Evolutionary conservation across 352 stramenopile genomes (phyloP), one percentile per base, ranked within the genome.

Genomic region (Pythium apleroticum): DNA sequence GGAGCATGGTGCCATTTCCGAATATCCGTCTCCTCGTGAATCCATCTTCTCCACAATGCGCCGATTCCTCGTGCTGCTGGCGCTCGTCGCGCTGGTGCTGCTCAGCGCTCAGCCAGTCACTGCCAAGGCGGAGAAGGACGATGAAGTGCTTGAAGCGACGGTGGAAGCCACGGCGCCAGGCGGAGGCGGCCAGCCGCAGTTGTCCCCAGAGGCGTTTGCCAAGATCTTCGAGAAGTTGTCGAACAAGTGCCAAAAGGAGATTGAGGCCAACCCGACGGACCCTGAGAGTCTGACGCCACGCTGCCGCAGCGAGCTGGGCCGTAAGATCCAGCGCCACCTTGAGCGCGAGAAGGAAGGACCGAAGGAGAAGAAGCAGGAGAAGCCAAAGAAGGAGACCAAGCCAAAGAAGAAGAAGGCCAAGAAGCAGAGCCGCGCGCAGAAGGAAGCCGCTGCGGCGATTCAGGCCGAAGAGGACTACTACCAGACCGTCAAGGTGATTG

Each of bases 191-290:
- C 52, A 82, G 24, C 80, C 81, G 37, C 65, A 74, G 15, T 65
- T 92, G 57, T 83, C 84, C 4, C 68, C 74, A 6, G 81, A 93
- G 31, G 76, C 68, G 28, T 88, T 93, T 33, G 81, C 78, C 49
- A 79, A 74, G 57, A 80, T 95, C 49, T 83, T 93, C 57, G 73
- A 78, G 52, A 92, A 91, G 72, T 66, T 93, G 28, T 89, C 84
- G 57, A 76, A 75, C 68, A 81, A 86, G 56, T 95, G 86, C 68
- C 74, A 81, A 37, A 78, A 84, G 68, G 74, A 95, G 63, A 75
- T 93, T 56, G 72, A 89, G 56, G 81, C 75, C 33, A 93, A 92
- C 71, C 77, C 83, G 28, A 72, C 61, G 17, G 82, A 93, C 55
- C 76, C 77, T 12, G 62, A 72, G 30, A 65, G 89, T 57, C 71